phyloP scores from a whole-genome alignment of 2,329 filamentous ascomycete genomes.

The Cladosporium oxysporum region DNA sequence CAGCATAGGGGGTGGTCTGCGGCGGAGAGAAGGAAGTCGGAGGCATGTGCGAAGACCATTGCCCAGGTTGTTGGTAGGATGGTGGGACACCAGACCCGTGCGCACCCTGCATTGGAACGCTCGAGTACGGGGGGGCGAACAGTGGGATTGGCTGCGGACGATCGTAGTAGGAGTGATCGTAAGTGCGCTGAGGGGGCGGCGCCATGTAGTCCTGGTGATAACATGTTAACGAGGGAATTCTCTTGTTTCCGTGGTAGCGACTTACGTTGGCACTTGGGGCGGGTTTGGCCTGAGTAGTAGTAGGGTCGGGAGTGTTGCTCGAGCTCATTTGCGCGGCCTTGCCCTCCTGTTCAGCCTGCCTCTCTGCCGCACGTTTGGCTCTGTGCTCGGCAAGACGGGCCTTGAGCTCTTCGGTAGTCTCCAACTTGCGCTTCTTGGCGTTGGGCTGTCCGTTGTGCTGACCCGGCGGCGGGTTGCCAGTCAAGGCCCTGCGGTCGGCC shows the following conservation, averaged over 20 bases:
- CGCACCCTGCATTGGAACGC: not conserved
- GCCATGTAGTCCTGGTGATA: not conserved
- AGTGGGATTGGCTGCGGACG: not conserved
- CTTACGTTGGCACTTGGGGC: not conserved
- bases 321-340: not conserved
- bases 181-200: not conserved
- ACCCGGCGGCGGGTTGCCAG: slow-evolving; percentile 75
- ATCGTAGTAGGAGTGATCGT: not conserved
- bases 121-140: not conserved
- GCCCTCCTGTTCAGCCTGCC: slow-evolving; percentile 40
- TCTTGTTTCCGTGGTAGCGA: not conserved
- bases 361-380: slow-evolving; percentile 64
- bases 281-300: not conserved
- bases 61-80: slow-evolving; percentile 1
- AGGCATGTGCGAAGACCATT: not conserved
- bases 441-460: not conserved
- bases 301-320: not conserved
- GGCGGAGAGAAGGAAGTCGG: not conserved
- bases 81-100: not conserved
- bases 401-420: slow-evolving; percentile 76
- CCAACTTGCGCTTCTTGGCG: slow-evolving; percentile 68
- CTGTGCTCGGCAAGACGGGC: slow-evolving; percentile 76
- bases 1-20: not conserved
- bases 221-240: not conserved
- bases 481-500: slow-evolving; percentile 76